Evolutionary conservation across 208 protist genomes (phyloP).

Genomic region (Leishmania guyanensis): DNA sequence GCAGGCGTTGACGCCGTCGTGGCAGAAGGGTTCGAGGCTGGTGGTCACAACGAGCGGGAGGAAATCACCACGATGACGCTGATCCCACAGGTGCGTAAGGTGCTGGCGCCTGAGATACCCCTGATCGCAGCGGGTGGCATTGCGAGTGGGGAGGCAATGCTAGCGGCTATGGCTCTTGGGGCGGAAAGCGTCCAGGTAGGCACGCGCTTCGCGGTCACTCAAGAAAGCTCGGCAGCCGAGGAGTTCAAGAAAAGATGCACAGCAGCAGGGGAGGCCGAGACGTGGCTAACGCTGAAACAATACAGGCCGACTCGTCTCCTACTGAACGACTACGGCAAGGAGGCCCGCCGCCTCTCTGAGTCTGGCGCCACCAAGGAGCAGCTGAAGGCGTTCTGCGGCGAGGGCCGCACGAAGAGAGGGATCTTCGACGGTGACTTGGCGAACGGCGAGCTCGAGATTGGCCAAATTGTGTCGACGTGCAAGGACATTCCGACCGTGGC

Average conservation of each 20-base stretch:
- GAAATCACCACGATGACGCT: constrained; percentile 73
- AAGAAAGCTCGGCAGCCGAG: constrained; percentile 54
- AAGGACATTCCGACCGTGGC: constrained; percentile 43
- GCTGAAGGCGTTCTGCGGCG: constrained; percentile 43
- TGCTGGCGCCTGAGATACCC: constrained; percentile 63
- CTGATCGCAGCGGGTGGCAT: constrained; percentile 78
- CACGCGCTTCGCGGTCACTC: constrained; percentile 74
- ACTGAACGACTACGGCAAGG: constrained; percentile 65
- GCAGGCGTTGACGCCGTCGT: constrained; percentile 80
- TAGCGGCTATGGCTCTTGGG: constrained; percentile 71
- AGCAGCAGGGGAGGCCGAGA: constrained; percentile 47
- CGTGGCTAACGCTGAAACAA: constrained; percentile 68
- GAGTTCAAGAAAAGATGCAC: constrained; percentile 59
- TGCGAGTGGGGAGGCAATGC: constrained; percentile 58
- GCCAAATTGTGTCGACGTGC: constrained; percentile 53
- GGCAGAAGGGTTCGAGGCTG: constrained; percentile 83
- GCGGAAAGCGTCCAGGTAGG: constrained; percentile 81
- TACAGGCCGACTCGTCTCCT: constrained; percentile 61
- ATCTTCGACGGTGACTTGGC: constrained; percentile 62
- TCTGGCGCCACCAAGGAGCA: constrained; percentile 46
- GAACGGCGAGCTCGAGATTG: constrained; percentile 69
- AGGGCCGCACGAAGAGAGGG: constrained; percentile 48
- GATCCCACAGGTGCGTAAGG: constrained; percentile 58
- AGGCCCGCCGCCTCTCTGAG: constrained; percentile 38
- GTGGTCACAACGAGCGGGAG: constrained; percentile 68